Conservation (phyloP, 495 filamentous ascomycete species). For the Aspergillus incahuasiensis region DNA sequence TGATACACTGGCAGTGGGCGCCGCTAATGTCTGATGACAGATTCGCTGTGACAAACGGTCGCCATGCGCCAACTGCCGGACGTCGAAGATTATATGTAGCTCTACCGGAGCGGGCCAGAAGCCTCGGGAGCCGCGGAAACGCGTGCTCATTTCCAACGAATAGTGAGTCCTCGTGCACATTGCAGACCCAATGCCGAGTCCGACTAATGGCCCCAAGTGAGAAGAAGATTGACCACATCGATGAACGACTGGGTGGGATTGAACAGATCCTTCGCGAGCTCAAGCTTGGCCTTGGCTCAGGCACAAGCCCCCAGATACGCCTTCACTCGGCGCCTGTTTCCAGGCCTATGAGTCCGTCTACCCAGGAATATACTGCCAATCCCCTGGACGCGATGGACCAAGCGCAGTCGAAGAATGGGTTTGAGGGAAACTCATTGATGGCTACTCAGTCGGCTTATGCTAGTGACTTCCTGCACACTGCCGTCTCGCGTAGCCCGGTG, state of each 20-base stretch:
- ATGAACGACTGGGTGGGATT: slow-evolving; percentile 56
- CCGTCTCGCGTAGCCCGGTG: slow-evolving; percentile 50
- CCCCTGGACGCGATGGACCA: slow-evolving; percentile 29
- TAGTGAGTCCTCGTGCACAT: slow-evolving; percentile 46
- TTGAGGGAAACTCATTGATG: slow-evolving; percentile 59
- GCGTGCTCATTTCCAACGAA: slow-evolving; percentile 64
- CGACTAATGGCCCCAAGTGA: slow-evolving; percentile 42
- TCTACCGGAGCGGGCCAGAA: slow-evolving; percentile 58
- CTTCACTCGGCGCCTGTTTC: slow-evolving; percentile 20
- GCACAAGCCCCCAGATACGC: slow-evolving; percentile 2
- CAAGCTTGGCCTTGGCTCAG: slow-evolving; percentile 14
- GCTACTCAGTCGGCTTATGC: slow-evolving; percentile 61
- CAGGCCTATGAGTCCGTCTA: slow-evolving; percentile 18
- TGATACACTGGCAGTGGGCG: too few species aligned
- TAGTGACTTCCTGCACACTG: slow-evolving; percentile 56
- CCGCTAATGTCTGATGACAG: slow-evolving; percentile 14
- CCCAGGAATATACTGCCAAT: slow-evolving; percentile 20
- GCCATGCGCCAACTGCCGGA: slow-evolving; percentile 46
- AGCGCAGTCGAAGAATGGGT: slow-evolving; percentile 40
- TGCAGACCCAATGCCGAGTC: not conserved
- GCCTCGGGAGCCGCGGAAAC: slow-evolving; percentile 53
- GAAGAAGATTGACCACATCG: slow-evolving; percentile 64
- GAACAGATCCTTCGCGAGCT: slow-evolving; percentile 46
- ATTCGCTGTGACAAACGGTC: slow-evolving; percentile 42
- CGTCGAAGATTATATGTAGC: slow-evolving; percentile 42